phyloP scores from a whole-genome alignment of 129 eudicot species.

The Logfia minima region DNA sequence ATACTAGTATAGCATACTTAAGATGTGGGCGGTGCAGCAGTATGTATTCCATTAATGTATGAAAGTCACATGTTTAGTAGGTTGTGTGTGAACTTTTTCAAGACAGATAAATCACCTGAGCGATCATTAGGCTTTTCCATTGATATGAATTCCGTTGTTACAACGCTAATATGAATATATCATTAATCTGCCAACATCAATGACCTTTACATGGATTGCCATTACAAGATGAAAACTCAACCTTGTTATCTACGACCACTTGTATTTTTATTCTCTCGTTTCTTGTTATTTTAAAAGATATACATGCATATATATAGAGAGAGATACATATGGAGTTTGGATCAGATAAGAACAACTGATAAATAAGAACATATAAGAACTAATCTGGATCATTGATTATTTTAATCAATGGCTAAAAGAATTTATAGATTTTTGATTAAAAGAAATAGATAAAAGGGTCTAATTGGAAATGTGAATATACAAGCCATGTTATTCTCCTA shows the following conservation, averaged over 20 bases:
- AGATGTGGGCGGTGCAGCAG: background rate
- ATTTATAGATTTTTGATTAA: too few species aligned
- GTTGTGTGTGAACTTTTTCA: too few species aligned
- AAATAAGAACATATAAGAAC: too few species aligned
- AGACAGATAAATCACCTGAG: background rate
- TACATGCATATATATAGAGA: background rate
- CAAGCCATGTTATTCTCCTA: too few species aligned
- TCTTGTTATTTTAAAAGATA: conserved; percentile 6
- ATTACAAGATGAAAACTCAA: conserved; percentile 3
- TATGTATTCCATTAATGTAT: background rate
- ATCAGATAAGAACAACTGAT: too few species aligned
- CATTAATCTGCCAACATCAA: background rate
- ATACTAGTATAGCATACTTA: background rate
- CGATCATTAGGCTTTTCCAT: background rate
- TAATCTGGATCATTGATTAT: too few species aligned
- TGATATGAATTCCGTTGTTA: background rate
- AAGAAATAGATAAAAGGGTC: too few species aligned
- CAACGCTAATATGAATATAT: background rate
- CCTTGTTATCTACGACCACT: background rate
- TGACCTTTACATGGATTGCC: conserved; percentile 7
- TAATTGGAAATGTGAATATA: too few species aligned
- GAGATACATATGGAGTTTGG: too few species aligned
- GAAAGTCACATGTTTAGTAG: background rate
- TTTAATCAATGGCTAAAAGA: too few species aligned
- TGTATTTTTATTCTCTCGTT: background rate